Base-by-base conservation (phyloP, 495 filamentous ascomycete species). In the Penicillium turbatum region DNA sequence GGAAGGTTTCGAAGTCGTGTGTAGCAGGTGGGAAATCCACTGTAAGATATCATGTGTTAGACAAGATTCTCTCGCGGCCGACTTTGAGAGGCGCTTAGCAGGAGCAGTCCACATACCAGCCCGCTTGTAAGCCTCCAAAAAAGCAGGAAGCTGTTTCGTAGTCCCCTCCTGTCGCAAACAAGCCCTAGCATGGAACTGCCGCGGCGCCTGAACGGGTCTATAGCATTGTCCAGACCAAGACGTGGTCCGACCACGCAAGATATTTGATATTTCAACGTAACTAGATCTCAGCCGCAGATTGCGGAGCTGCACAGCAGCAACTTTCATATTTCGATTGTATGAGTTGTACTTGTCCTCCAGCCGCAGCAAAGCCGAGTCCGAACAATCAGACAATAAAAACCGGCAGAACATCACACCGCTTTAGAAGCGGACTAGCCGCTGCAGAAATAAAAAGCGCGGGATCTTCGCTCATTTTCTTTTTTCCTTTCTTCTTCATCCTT, bases 401-500 rank as follows among this genome's bases (percentile, higher is more conserved):
- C 41, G 48, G 65, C 60, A 59, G 62, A 63, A 63, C 24, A 12
- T n/a, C 63, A 64, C 62, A 57, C 62, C 52, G 12, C 61, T 60
- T 21, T 9, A n/a, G 57, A 67, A 55, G 11, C 9, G 48, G 60
- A 50, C 62, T 74, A 75, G 71, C 55, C 63, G 39, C 9, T 17
- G 26, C 21, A 51, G 49, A 43, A 51, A 48, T 34, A 48, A 66
- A 67, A 63, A 19, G 48, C 40, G 53, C 56, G 54, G 50, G 57
- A 57, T 56, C 55, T 48, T 40, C 48, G 17, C n/a, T n/a, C 43
- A 51, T 39, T 16, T 47, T 46, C 70, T 64, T 71, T 74, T 70
- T 68, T 75, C 66, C 72, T 80, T 78, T 82, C 72, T 76, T 83
- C 82, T 83, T 76, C 79, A 93, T 95, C 91, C 90, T 95, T 96